Evolutionary conservation across 768 basidiomycete genomes (phyloP).

Genomic region (Kondoa subrosea): DNA sequence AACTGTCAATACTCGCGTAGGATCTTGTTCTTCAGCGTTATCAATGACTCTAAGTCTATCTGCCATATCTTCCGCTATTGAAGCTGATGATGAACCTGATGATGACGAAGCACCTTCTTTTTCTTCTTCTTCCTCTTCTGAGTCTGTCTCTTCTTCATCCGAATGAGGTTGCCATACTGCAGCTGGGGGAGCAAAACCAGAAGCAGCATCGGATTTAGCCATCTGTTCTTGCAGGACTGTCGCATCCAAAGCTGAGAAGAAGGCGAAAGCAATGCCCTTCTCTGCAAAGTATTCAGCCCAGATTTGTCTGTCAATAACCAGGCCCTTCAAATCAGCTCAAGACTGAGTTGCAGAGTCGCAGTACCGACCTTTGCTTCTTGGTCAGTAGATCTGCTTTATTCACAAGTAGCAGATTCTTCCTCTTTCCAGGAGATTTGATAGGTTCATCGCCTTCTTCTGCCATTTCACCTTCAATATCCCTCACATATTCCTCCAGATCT

Average conservation of each 20-base stretch:
- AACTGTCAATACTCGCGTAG: slow-evolving; percentile 59
- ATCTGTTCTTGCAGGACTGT: slow-evolving; percentile 63
- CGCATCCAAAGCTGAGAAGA: slow-evolving; percentile 84
- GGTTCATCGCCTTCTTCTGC: slow-evolving; percentile 56
- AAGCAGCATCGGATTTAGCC: slow-evolving; percentile 30
- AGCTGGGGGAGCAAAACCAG: slow-evolving; percentile 9
- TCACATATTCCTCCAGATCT: slow-evolving; percentile 70
- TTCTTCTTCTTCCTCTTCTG: slow-evolving; percentile 27
- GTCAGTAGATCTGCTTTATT: slow-evolving; percentile 93
- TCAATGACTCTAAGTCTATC: slow-evolving; percentile 7
- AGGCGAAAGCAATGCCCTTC: slow-evolving; percentile 59
- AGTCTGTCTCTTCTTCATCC: slow-evolving; percentile 22
- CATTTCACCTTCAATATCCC: slow-evolving; percentile 45
- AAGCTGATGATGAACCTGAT: neutral
- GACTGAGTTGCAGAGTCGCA: neutral
- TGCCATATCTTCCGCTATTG: slow-evolving; percentile 2
- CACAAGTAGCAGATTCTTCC: slow-evolving; percentile 65
- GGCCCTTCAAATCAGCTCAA: slow-evolving; percentile 7
- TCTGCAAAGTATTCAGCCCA: slow-evolving; percentile 89
- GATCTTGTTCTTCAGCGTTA: slow-evolving; percentile 13
- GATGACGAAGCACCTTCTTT: slow-evolving; percentile 19
- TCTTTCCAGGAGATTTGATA: slow-evolving; percentile 41
- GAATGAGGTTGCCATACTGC: slow-evolving; percentile 23
- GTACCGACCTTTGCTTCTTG: slow-evolving; percentile 55
- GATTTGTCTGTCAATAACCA: slow-evolving; percentile 44